Evolutionary conservation across 2,329 filamentous ascomycete species (phyloP), one percentile per base, ranked within the genome.

Genomic region (Chaetomium sp.): DNA sequence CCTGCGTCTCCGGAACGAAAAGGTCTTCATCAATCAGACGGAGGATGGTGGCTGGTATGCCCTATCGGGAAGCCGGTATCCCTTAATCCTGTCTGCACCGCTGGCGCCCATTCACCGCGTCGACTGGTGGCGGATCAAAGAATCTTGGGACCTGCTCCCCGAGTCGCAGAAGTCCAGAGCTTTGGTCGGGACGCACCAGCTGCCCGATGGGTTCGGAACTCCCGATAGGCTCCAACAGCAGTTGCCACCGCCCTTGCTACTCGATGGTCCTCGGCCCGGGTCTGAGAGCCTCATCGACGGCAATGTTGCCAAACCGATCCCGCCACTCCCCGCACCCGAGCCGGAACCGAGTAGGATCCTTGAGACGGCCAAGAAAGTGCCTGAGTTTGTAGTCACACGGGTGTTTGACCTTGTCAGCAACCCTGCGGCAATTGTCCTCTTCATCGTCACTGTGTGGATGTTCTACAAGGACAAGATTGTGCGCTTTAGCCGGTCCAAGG

Each of bases 41-140:
- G 82, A 88, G 54, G 76, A 78, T n/a, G 92, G 91, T 35, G 88
- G 88, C 58, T 97, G 92, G 91, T 99, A 92, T 70, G 94, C 91
- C 36, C 80, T 97, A 72, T 96, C 92, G 1, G 92, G 95, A 56
- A 79, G 78, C 42, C 84, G 84, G 7, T 97, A 96, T 64, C 94
- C 94, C 3, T 79, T 92, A 8, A 89, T 96, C 34, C 86, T 91
- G 27, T 82, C 89, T 52, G 85, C 79, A 0, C 77, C 79, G 0
- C 60, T 67, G 2, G 81, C 74, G 27, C 73, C 71, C 60, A 73
- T 76, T 44, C 73, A 74, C 62, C 55, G 65, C 10, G 66, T 70
- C 6, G 74, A 74, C 34, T 84, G 77, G 70, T 74, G 76, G 68
- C 72, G 81, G n/a, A 66, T 69, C 36, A 66, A 69, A 8, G 67